Conservation (phyloP, 1,284 basidiomycete species). For the Fistulina hepatica region DNA sequence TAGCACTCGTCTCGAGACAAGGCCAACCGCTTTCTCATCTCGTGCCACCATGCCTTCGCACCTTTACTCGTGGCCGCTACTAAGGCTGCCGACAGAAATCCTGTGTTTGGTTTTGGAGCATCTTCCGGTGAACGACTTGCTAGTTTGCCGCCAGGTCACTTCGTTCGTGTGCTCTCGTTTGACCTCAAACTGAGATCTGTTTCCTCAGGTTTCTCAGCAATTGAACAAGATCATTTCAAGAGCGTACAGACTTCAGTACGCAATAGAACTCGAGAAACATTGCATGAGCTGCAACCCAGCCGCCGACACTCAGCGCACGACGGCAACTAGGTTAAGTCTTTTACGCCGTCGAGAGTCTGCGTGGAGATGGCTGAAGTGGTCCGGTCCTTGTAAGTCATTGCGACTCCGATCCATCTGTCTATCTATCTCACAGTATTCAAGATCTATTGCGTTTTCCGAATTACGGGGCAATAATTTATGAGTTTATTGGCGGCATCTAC, state of each 20-base stretch:
- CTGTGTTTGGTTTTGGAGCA: conserved; percentile 9
- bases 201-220: conserved; percentile 28
- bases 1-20: too few relatives aligned
- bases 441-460: too few relatives aligned
- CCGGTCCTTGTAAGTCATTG: conserved; percentile 28
- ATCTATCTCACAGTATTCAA: too few relatives aligned
- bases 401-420: conserved; percentile 29
- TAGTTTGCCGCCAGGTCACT: conserved; percentile 10
- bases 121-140: conserved; percentile 9
- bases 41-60: too few relatives aligned
- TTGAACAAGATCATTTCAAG: conserved; percentile 27
- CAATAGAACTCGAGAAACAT: conserved; percentile 33
- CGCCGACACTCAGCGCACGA: conserved; percentile 19
- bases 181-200: too few relatives aligned
- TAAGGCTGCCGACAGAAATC: conserved; percentile 11
- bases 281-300: conserved; percentile 28
- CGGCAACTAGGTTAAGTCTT: conserved; percentile 13
- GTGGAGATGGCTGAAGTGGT: conserved; percentile 33
- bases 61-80: too few relatives aligned
- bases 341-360: conserved; percentile 29
- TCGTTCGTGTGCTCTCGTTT: neutral
- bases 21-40: too few relatives aligned
- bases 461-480: conserved; percentile 39
- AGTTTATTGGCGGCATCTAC: conserved; percentile 39
- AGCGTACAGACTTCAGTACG: conserved; percentile 35